Percentiles rank a stretch among this genome's conserved stretches.
Conservation (phyloP, 441 rosid genomes). For the Cnidoscolus chayamansa region DNA sequence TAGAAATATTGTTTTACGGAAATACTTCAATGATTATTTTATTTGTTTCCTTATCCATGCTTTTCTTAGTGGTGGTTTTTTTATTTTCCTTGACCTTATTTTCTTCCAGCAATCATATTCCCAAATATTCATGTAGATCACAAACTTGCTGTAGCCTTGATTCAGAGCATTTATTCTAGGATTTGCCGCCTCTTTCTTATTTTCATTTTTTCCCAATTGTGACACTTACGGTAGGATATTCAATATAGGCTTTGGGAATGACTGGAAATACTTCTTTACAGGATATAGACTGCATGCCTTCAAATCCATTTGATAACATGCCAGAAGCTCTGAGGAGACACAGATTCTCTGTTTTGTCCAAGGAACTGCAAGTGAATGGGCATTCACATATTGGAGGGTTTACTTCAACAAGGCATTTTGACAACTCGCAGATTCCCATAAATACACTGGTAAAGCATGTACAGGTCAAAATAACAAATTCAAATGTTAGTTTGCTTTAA, state of each 20-base stretch:
- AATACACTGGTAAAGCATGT: constrained; percentile 47
- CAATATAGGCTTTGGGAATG: neutral
- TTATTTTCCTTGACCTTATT: neutral
- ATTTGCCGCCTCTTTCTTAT: neutral
- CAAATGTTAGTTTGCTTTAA: constrained; percentile 4
- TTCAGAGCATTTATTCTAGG: neutral
- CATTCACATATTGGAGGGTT: constrained; percentile 43
- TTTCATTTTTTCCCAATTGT: constrained; percentile 7
- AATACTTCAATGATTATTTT: neutral
- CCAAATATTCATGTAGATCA: neutral
- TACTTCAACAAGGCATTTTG: constrained; percentile 43
- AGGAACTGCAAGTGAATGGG: constrained; percentile 51
- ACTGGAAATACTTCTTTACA: constrained; percentile 36
- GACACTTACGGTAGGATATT: neutral
- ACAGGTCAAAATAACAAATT: constrained; percentile 28
- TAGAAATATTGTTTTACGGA: neutral
- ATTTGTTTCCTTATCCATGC: constrained; percentile 1
- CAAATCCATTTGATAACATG: constrained; percentile 77
- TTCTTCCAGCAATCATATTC: constrained; percentile 5
- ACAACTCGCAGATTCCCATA: constrained; percentile 37
- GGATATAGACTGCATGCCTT: constrained; percentile 99
- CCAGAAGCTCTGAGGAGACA: constrained; percentile 83
- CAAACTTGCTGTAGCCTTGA: neutral
- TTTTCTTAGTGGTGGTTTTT: neutral
- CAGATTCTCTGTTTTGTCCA: constrained; percentile 36